phyloP scores from a whole-genome alignment of 2,329 filamentous ascomycete species.

The Neopestalotiopsis rosae region DNA sequence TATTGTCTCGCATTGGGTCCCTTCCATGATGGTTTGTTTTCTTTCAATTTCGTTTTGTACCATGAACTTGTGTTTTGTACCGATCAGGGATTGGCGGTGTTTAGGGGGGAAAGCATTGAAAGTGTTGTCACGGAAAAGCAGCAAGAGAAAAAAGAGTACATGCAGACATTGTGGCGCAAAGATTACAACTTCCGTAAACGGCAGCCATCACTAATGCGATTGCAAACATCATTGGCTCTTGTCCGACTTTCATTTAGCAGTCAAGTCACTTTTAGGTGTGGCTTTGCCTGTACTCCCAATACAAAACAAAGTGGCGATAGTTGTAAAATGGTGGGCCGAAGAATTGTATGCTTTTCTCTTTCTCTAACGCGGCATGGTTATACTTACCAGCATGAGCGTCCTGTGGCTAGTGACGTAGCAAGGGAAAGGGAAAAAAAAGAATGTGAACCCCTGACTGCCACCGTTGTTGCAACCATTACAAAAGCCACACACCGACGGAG shows the following conservation, averaged over 20 bases:
- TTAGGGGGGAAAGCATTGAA: no score
- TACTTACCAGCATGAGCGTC: neutral
- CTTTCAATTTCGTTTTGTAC: no score
- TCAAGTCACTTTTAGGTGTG: conserved; percentile 16
- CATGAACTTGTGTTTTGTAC: no score
- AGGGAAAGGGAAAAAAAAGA: neutral
- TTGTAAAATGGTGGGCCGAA: no score
- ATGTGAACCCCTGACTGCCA: neutral
- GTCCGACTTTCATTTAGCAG: neutral
- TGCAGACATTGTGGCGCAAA: conserved; percentile 11
- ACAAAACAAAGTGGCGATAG: conserved; percentile 9
- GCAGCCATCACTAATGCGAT: neutral
- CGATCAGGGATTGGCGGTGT: no score
- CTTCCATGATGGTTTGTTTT: no score
- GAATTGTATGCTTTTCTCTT: neutral
- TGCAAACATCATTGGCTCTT: conserved; percentile 16
- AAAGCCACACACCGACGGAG: conserved; percentile 2
- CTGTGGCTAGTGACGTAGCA: conserved; percentile 14
- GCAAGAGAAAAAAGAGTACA: neutral
- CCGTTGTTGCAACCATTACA: neutral
- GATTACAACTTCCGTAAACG: conserved; percentile 17
- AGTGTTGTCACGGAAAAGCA: no score
- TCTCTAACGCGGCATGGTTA: neutral
- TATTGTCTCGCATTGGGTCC: no score
- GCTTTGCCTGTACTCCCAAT: neutral